Evolutionary conservation across 495 filamentous ascomycete species (phyloP).

Genomic region (Hypoxylon perforatum): DNA sequence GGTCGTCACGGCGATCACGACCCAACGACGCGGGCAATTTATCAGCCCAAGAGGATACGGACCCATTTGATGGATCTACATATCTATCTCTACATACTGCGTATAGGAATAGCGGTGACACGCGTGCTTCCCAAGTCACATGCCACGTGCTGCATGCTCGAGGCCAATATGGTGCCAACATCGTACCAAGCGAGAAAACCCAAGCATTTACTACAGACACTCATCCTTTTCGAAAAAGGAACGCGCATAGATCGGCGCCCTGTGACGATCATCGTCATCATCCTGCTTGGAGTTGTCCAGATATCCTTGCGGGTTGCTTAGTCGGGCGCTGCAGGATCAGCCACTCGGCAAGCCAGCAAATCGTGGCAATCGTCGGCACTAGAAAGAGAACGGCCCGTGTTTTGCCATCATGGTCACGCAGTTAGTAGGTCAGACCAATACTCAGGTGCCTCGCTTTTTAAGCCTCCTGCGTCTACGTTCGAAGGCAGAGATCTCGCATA

Average conservation of each 20-base stretch:
- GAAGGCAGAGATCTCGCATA: background rate
- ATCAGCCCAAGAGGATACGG: conserved; percentile 5
- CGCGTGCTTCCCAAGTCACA: conserved; percentile 39
- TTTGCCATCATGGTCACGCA: background rate
- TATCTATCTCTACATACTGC: no score
- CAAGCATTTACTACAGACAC: no score
- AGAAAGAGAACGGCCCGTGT: background rate
- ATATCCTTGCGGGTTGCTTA: background rate
- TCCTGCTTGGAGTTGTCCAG: background rate
- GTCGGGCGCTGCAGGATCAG: background rate
- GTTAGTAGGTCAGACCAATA: background rate
- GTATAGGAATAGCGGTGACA: conserved; percentile 41
- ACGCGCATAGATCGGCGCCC: conserved; percentile 4
- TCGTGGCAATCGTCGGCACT: no score
- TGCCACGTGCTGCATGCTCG: conserved; percentile 28
- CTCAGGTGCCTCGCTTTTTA: conserved; percentile 3
- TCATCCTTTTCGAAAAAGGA: background rate
- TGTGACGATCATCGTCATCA: background rate
- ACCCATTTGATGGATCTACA: conserved; percentile 10
- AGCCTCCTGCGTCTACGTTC: background rate
- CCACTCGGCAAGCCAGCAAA: background rate
- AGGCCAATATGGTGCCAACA: conserved; percentile 6
- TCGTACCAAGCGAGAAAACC: no score
- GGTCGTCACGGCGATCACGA: conserved; percentile 9
- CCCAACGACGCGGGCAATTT: conserved; percentile 14